Base-by-base conservation (phyloP, 768 basidiomycete species). In the Boletus reticuloceps region DNA sequence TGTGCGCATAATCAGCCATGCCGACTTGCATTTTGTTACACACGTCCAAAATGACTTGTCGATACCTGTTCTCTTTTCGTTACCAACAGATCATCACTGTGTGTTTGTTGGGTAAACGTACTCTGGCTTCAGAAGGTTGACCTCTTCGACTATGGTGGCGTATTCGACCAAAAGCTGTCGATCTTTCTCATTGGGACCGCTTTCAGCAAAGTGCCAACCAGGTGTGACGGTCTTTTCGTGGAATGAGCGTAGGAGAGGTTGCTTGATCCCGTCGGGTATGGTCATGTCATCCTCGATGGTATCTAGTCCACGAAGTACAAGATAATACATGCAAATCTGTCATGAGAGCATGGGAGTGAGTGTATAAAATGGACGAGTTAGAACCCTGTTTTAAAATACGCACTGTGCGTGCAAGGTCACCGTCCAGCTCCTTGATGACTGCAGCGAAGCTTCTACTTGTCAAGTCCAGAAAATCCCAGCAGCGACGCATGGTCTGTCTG, bases 221-320 rank as follows among this genome's bases (percentile, higher is more conserved):
- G 89, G 85, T 5, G 85, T 83, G 22, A 88, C 75, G 6, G 89
- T 87, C 62, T 88, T 83, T 64, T 84, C 71, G 74, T 95, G 88
- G 74, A 98, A 94, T 1, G 83, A 74, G 11, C 91, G 84, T 34
- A 99, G 79, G 29, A 98, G 65, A 4, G 91, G 88, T 51, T 94
- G 91, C 69, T 99, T 99, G 63, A 87, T 71, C 17, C 83, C 75
- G 71, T 94, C 91, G 1, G 91, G 80, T 53, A 99, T 83, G 0
- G 94, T 91, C 94, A 98, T 98, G 75, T 99, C 96, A 71, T 99
- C 96, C 71, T 98, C 96, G 59, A 99, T 83, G 5, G 96, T 99
- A 71, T 99, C 96, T n/a, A 98, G 77, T 6, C 85, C 97, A 20
- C 96, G 85, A 7, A 99, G 80, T 6, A 95, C 89, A 41, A 99